Base-by-base conservation (phyloP, 2,329 filamentous ascomycete species). In the Tolypocladium amazonense region DNA sequence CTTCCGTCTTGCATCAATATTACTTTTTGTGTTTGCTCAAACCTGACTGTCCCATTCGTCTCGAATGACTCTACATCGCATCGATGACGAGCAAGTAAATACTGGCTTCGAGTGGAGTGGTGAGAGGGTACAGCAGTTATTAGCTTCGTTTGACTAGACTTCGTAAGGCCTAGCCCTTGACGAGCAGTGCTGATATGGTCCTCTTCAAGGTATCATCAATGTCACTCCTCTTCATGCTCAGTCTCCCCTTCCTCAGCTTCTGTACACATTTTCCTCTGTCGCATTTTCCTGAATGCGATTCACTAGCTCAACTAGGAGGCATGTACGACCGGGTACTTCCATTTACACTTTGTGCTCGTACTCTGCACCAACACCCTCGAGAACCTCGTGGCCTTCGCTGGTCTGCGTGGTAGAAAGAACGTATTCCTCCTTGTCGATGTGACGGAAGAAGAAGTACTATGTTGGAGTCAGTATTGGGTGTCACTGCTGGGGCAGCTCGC, bases 381-480 rank as follows among this genome's bases (percentile, higher is more conserved):
- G 15, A n/a, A 20, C 15, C 11, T 20, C n/a, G n/a, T n/a, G 14
- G 9, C 15, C 27, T 20, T 30, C 47, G 27, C 62, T 63, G 14
- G 62, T 58, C 41, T 65, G 63, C 54, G 60, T 62, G 18, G 66
- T 64, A 11, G 66, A 68, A 18, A 69, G 56, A 3, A 68, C 66
- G 27, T 62, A 67, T 45, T 66, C 64, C 52, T 67, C 66, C 59
- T 62, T 62, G 59, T 67, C 66, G 54, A 67, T 65, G 45, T 66
- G 65, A 27, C 57, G 59, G 55, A 67, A 67, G 25, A 58, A 43
- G 45, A 65, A 62, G 47, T 60, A 64, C 62, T 59, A 30, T 20
- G 18, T 33, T 58, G 35, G 20, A 38, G 33, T 56, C n/a, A 58
- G 47, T 39, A 27, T 25, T 8, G 18, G 20, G 27, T 30, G n/a